Evolutionary conservation across 2,329 filamentous ascomycete genomes (phyloP), one percentile per base, ranked within the genome.

Genomic region (Paraphoma sp.): DNA sequence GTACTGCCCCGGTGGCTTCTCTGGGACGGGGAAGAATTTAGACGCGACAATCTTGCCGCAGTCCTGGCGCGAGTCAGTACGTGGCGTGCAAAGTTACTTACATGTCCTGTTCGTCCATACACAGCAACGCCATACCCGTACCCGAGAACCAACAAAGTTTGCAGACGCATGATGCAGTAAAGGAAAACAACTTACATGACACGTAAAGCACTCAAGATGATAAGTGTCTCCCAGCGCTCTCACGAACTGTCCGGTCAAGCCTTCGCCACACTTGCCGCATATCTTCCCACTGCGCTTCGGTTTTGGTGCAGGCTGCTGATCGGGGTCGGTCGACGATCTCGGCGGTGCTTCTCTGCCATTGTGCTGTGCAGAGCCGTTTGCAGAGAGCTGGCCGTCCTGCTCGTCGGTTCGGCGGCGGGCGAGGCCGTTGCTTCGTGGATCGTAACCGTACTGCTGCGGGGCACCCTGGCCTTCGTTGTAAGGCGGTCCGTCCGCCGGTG

Each of bases 191-290:
- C 65, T 45, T 86, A 97, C 94, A 80, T 92, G 87, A 78, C 95
- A 99, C 76, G 92, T 96, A 80, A 99, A 99, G 83, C 95, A 99
- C 77, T 99, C 94, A 64, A 99, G 81, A 81, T 99, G 95, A 76
- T 92, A 99, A 51, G 94, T 98, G 55, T 93, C 93, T 52, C 93
- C 92, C 53, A 99, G 80, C 45, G 95, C 95, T 69, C 95, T 87
- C 63, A 99, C 95, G 75, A 98, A 99, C 78, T 99, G 95, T 43
- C 95, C 95, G 1, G 92, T 96, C 75, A 99, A 82, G 52, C 89
- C 84, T 76, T 94, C 90, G 62, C 88, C 88, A 74, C 95, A 99
- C 78, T 97, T 97, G 71, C 92, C 93, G 79, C 91, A 83, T 43
- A 77, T 75, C 59, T 81, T 76, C 38, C 69, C 71, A 45, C 68